Conservation (phyloP, 306 rosid genomes). For the Lithocarpus polystachyus region DNA sequence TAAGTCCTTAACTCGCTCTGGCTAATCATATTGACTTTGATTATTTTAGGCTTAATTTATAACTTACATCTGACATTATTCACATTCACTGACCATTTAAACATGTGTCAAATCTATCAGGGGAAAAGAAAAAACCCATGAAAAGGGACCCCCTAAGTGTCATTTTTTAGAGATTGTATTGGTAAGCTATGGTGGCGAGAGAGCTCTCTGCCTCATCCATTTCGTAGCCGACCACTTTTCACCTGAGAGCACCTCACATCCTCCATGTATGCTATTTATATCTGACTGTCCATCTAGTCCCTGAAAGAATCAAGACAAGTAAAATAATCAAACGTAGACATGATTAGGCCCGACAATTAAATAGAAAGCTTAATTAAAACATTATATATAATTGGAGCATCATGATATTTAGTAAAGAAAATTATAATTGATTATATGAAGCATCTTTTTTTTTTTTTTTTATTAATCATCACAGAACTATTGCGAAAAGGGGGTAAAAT, state of each 20-base stretch:
- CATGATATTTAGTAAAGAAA: not conserved
- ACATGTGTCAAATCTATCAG: not conserved
- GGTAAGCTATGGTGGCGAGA: not conserved
- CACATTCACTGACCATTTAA: not conserved
- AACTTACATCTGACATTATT: not conserved
- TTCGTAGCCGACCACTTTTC: conserved; percentile 69
- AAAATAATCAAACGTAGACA: not conserved
- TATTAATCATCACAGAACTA: not conserved
- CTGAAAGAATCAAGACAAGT: conserved; percentile 12
- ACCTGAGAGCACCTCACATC: conserved; percentile 49
- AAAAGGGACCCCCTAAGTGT: not conserved
- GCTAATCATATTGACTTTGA: not conserved
- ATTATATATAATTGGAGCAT: not conserved
- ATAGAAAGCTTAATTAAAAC: not conserved
- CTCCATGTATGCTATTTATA: conserved; percentile 56
- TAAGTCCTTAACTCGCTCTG: not conserved
- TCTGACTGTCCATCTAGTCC: conserved; percentile 53
- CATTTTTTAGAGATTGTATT: not conserved
- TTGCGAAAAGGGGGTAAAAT: not conserved
- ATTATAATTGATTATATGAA: not conserved
- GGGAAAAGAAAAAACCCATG: not conserved
- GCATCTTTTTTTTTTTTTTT: not conserved
- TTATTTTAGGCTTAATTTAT: not conserved
- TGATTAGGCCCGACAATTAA: not conserved
- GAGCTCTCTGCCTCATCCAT: conserved; percentile 60